Evolutionary conservation across 2,329 filamentous ascomycete genomes (phyloP), one percentile per base, ranked within the genome.

Genomic region (Colletotrichum karsti): DNA sequence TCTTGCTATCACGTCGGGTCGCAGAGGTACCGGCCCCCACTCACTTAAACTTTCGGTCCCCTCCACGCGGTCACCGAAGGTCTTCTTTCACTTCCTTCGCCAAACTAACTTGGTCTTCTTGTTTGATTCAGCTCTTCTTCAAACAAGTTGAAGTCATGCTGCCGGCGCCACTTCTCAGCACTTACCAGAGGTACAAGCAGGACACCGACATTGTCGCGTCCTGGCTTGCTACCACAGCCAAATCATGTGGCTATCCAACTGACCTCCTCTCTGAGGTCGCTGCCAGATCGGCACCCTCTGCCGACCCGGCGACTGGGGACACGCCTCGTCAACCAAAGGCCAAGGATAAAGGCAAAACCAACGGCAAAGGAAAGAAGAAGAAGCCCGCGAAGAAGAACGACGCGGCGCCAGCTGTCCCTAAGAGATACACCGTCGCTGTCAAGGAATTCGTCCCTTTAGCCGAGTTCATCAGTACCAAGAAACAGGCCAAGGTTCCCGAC

Each of bases 371-470:
- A 10, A 18, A 41, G 51, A 41, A 30, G 24, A 56, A 28, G 35
- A 35, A 53, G 5, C 26, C 13, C 15, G 46, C 24, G 13, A 24
- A 7, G 26, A 10, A 35, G 35, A 35, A 8, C 30, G 20, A 4
- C 5, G 10, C 8, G 9, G 22, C 13, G n/a, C 1, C 33, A 33
- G 22, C 37, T n/a, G n/a, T n/a, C n/a, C n/a, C n/a, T n/a, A n/a
- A 56, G 28, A 78, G 76, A 30, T 77, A 81, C 55, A 76, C 77
- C 12, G 75, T 83, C 24, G 72, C 75, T 22, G 73, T 80, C 67
- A 77, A 77, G 30, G 78, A 82, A 44, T 82, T 81, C 41, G 67
- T 80, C 1, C 72, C 73, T 0, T 68, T 84, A 6, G 82, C 81
- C n/a, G 71, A 81, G 46, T 80, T 75, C 65, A 77, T 84, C 33